Base-by-base conservation (phyloP, 352 stramenopile genomes). In the Albugo laibachii region DNA sequence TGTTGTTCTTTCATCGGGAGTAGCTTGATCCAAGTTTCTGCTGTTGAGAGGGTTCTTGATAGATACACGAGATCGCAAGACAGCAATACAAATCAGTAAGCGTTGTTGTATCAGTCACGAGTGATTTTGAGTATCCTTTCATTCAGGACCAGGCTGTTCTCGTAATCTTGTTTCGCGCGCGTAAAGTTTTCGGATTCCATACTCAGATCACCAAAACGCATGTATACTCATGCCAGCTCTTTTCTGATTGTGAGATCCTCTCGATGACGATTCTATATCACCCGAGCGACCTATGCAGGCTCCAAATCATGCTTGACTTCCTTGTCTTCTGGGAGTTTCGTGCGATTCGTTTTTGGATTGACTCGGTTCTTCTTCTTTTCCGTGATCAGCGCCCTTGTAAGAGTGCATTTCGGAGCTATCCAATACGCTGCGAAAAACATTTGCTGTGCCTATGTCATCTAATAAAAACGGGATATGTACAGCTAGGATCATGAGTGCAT, bases 111-210 rank as follows among this genome's bases (percentile, higher is more conserved):
- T 88, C 75, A 19, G 61, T 80, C 72, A 20, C 80, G 62, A 1
- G 61, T 73, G n/a, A 51, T 45, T 37, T 69, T 68, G 37, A 85
- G 57, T 48, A 88, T 63, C 56, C 83, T 84, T 49, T 70, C 58
- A n/a, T 75, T 64, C 34, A 92, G 56, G 51, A 73, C 47, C 21
- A 92, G 47, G 24, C 70, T 73, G 59, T 82, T 83, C 46, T 86
- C 67, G 54, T 84, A 92, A 55, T 88, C 78, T 34, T 47, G 61
- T 45, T 71, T 68, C 20, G 76, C 76, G 49, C 85, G 70, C 20
- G 73, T 66, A 46, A 84, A 92, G 40, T 77, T 58, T 48, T 92
- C 78, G 42, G 69, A 81, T 58, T 92, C 78, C 53, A 88, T 80
- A 36, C 75, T 61, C 12, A 85, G 58, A 46, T 92, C 78, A 10